These are phyloP conservation scores for Exophiala dermatitidis DNA, from an alignment of 2,329 filamentous ascomycete species.

Conservation along the genomic window DNA sequence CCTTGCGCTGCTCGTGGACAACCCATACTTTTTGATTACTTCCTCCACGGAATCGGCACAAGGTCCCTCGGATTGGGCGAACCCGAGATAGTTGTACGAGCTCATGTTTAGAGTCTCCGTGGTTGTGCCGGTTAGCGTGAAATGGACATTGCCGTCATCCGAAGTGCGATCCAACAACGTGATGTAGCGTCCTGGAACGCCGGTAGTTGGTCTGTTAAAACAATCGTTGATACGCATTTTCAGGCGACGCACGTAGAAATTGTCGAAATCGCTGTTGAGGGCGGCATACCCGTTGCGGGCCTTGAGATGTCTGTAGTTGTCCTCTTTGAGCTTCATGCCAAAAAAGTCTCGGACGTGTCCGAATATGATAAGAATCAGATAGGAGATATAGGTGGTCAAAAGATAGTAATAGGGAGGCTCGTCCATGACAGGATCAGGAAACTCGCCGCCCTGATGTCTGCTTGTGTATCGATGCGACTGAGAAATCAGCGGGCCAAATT, in stretches of 20 bases:
- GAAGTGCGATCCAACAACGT: slow-evolving; percentile 86
- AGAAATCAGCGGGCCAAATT: slow-evolving; percentile 80
- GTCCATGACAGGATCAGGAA: slow-evolving; percentile 80
- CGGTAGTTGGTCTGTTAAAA: slow-evolving; percentile 85
- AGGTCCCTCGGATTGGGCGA: slow-evolving; percentile 93
- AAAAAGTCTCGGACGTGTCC: slow-evolving; percentile 97
- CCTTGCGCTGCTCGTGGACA: slow-evolving; percentile 73
- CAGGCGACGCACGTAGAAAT: slow-evolving; percentile 87
- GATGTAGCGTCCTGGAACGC: slow-evolving; percentile 89
- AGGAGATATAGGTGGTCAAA: slow-evolving; percentile 96
- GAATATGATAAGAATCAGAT: slow-evolving; percentile 89
- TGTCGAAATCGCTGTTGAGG: slow-evolving; percentile 96
- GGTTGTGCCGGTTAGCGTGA: slow-evolving; percentile 78
- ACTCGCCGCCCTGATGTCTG: slow-evolving; percentile 71
- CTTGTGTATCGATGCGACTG: slow-evolving; percentile 81
- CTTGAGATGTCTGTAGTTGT: slow-evolving; percentile 78
- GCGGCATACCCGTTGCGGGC: slow-evolving; percentile 84
- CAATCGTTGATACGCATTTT: slow-evolving; percentile 96
- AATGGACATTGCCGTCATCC: slow-evolving; percentile 84
- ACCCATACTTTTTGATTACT: slow-evolving; percentile 73
- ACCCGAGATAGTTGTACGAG: slow-evolving; percentile 98
- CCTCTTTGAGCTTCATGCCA: slow-evolving; percentile 84
- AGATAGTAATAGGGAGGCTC: slow-evolving; percentile 96
- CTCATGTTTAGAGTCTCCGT: slow-evolving; percentile 98
- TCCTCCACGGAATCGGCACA: slow-evolving; percentile 92